These are phyloP conservation scores for Brassica nigra DNA, from an alignment of 345 rosid genomes.

Conservation along the genomic window DNA sequence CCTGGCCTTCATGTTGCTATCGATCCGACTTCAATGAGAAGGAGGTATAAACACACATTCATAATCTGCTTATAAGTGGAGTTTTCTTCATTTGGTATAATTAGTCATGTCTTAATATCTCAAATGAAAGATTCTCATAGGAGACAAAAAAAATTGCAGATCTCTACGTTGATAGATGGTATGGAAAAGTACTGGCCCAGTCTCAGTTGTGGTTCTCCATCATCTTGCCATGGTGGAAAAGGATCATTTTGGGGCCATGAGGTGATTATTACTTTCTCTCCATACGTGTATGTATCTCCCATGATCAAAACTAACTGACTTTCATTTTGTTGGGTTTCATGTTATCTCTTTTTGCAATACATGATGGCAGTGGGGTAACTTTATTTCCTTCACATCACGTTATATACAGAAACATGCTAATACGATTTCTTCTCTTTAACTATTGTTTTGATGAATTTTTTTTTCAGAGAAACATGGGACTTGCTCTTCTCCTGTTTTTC, in stretches of 20 bases:
- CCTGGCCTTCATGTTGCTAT: background rate
- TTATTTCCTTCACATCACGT: conserved; percentile 20
- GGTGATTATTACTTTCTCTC: conserved; percentile 40
- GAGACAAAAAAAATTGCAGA: conserved; percentile 43
- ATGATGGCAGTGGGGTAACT: conserved; percentile 83
- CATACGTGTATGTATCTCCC: background rate
- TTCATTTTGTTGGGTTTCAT: conserved; percentile 44
- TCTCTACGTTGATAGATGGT: conserved; percentile 56
- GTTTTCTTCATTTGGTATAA: background rate
- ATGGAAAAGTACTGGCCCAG: conserved; percentile 82
- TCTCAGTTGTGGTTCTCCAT: conserved; percentile 61
- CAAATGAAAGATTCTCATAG: conserved; percentile 9
- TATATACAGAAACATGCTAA: background rate
- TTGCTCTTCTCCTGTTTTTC: conserved; percentile 74
- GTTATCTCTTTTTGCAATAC: conserved; percentile 42
- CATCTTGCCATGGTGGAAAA: conserved; percentile 59
- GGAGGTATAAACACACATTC: background rate
- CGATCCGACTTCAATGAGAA: background rate
- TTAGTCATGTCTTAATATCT: conserved; percentile 9
- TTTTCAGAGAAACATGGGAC: conserved; percentile 94
- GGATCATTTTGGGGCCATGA: conserved; percentile 90
- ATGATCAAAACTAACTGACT: conserved; percentile 41
- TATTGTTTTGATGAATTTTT: conserved; percentile 4
- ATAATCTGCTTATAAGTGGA: background rate
- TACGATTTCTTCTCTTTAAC: conserved; percentile 7